phyloP scores from a whole-genome alignment of 768 basidiomycete species.

The Mycena maculata region DNA sequence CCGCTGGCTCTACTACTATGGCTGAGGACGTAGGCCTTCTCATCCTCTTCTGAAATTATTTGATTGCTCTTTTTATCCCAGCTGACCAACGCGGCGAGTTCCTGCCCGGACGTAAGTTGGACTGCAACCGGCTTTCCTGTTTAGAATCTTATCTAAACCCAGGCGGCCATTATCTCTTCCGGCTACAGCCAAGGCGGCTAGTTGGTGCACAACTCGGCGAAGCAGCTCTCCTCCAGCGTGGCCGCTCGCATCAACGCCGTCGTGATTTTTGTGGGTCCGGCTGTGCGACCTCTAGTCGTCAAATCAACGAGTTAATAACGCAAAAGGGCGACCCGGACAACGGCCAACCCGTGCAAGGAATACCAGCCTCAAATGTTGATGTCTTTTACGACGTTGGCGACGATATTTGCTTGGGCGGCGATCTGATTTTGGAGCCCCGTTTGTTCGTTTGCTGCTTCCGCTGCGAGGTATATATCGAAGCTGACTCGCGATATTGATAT shows the following conservation, averaged over 20 bases:
- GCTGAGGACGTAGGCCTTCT: slow-evolving; percentile 42
- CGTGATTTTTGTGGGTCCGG: slow-evolving; percentile 43
- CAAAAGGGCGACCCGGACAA: slow-evolving; percentile 48
- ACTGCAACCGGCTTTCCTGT: background rate
- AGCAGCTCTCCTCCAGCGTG: slow-evolving; percentile 43
- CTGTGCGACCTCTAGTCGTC: background rate
- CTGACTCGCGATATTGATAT: background rate
- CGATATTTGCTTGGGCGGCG: slow-evolving; percentile 45
- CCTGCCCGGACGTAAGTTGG: background rate
- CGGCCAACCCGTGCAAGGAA: slow-evolving; percentile 43
- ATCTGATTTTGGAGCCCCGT: slow-evolving; percentile 39
- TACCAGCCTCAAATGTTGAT: slow-evolving; percentile 39
- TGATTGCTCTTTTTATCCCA: background rate
- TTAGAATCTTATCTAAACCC: background rate
- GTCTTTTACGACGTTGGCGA: slow-evolving; percentile 48
- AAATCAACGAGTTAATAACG: background rate
- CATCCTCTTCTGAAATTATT: background rate
- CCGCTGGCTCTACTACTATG: slow-evolving; percentile 49
- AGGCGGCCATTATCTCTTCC: slow-evolving; percentile 38
- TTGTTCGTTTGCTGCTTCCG: slow-evolving; percentile 9
- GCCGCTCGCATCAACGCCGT: slow-evolving; percentile 44
- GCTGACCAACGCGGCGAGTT: slow-evolving; percentile 8
- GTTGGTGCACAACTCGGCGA: slow-evolving; percentile 52
- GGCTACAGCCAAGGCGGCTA: slow-evolving; percentile 45
- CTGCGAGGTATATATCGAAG: background rate